phyloP scores from a whole-genome alignment of 2,329 filamentous ascomycete species.

The Sporothrix pseudoabietina region DNA sequence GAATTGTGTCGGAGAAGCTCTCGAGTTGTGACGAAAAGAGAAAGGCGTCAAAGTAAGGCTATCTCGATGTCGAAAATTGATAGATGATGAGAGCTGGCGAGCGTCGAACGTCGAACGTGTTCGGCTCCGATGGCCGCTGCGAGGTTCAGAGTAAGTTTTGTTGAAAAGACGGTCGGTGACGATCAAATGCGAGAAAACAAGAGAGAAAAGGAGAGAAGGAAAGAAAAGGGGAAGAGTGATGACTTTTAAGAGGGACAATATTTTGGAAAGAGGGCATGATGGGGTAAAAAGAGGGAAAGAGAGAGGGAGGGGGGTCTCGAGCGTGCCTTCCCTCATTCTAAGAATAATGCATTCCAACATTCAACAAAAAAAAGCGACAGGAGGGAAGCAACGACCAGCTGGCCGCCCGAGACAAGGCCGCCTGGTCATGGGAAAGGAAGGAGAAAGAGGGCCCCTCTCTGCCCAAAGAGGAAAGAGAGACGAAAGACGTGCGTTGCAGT shows the following conservation, averaged over 20 bases:
- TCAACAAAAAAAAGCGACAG: background rate
- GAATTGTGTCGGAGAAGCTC: background rate
- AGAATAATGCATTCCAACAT: conserved; percentile 17
- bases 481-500: conserved; percentile 2
- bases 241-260: background rate
- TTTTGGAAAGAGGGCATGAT: background rate
- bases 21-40: background rate
- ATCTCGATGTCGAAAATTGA: conserved; percentile 10
- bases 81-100: background rate
- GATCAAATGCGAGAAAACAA: background rate
- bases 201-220: background rate
- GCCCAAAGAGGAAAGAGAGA: conserved; percentile 24
- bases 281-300: conserved; percentile 11
- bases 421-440: background rate
- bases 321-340: background rate
- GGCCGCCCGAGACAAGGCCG: conserved; percentile 12
- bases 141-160: background rate
- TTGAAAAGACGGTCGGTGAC: background rate
- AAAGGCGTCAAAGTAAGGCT: background rate
- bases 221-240: background rate
- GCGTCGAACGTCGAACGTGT: background rate
- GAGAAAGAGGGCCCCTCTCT: background rate
- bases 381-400: conserved; percentile 13
- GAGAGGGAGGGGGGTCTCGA: background rate
- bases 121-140: background rate